Evolutionary conservation across 2,329 filamentous ascomycete genomes (phyloP), one percentile per base, ranked within the genome.

Genomic region (Ophiocordyceps camponoti-rufipedis): DNA sequence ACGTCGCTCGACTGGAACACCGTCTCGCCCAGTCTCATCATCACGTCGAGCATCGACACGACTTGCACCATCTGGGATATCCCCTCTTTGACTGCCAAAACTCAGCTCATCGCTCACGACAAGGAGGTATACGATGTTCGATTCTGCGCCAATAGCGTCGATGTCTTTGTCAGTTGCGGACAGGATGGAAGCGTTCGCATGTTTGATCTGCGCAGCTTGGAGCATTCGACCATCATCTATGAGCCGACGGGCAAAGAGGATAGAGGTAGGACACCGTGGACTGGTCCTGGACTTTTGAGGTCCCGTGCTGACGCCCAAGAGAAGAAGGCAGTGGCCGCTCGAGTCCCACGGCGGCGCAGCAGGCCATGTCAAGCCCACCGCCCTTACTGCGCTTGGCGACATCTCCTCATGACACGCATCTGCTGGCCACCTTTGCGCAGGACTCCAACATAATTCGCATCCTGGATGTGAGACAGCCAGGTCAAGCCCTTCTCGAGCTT

Each of bases 1-100:
- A 98, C 91, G 2, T 95, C 88, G 14, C 71, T 98, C 42, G 91
- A 98, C 61, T 98, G 91, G 91, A 98, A 98, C 57, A 94, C 85
- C 2, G 82, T 98, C 45, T 94, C 87, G 23, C 91, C 91, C 0
- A 95, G 89, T 60, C 70, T 98, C 45, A 98, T 98, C 58, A 98
- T 98, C 56, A 98, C 91, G 1, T 95, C 88, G 4, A 96, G 88
- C 61, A 98, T 98, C 57, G 91, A 98, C 59, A 98, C 91, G 1
- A 98, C 91, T 6, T 98, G 91, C 65, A 98, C 91, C 5, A 98
- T 98, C 52, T 98, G 91, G 91, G 91, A 98, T 61, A 98, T 98
- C 46, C 91, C 91, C 4, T 95, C 91, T 1, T 70, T 98, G 50
- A 98, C 91, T 1, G 91, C 91, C 45, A 98, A 98, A 66, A 98